Percentiles rank a stretch among this genome's conserved stretches.
These are phyloP conservation scores for Microdochium paspali DNA, from an alignment of 2,329 filamentous ascomycete genomes.

Conservation along the genomic window DNA sequence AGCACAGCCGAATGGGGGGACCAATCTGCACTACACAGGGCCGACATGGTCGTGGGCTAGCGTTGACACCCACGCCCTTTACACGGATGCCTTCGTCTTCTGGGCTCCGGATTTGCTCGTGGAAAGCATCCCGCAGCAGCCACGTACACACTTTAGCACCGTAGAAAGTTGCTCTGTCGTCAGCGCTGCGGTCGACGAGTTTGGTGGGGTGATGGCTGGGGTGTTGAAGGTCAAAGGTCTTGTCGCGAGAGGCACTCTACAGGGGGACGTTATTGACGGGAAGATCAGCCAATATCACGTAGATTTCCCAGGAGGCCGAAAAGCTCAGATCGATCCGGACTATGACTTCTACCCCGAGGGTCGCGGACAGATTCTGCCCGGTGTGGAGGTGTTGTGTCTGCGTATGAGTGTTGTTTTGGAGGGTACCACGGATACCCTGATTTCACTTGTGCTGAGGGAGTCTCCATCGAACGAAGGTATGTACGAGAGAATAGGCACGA, in stretches of 20 bases:
- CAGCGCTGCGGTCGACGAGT: background rate
- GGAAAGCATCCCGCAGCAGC: background rate
- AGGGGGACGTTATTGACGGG: background rate
- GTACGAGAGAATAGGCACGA: background rate
- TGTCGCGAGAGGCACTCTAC: background rate
- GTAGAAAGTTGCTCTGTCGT: background rate
- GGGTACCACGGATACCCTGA: background rate
- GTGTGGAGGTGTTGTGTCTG: background rate
- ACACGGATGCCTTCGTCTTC: constrained; percentile 3
- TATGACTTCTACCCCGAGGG: background rate
- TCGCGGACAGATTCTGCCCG: background rate
- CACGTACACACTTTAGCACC: background rate
- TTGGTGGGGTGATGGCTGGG: background rate
- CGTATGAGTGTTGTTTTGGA: constrained; percentile 1
- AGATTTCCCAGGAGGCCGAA: background rate
- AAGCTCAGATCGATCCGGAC: background rate
- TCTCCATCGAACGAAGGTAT: background rate
- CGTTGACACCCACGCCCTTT: constrained; percentile 1
- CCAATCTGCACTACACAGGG: background rate
- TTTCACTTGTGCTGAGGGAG: constrained; percentile 1
- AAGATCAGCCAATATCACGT: no score
- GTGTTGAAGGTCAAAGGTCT: background rate
- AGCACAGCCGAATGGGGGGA: background rate
- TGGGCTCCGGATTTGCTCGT: background rate
- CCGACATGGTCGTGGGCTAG: constrained; percentile 8